Percentiles rank a stretch among this genome's conserved stretches.
These are phyloP conservation scores for Pyrenula massariospora DNA, from an alignment of 495 filamentous ascomycete genomes.

Conservation along the genomic window DNA sequence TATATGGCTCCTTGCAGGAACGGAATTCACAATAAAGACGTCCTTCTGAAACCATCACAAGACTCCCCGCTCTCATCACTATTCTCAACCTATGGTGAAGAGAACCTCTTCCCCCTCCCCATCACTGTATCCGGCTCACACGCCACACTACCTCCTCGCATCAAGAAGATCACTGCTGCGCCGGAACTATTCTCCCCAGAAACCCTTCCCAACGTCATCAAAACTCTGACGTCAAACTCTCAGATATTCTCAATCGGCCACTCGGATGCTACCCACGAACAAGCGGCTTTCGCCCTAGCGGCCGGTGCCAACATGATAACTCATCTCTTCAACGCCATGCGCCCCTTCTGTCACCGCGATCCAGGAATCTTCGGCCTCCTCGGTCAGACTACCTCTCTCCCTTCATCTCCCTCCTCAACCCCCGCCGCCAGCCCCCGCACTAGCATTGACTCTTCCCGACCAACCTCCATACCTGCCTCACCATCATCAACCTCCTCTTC, in stretches of 20 bases:
- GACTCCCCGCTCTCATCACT: constrained; percentile 26
- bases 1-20: constrained; percentile 64
- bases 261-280: constrained; percentile 66
- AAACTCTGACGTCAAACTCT: background rate
- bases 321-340: constrained; percentile 87
- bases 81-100: constrained; percentile 59
- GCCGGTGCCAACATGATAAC: constrained; percentile 74
- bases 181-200: constrained; percentile 43
- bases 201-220: background rate
- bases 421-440: constrained; percentile 20
- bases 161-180: constrained; percentile 72
- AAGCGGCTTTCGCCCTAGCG: constrained; percentile 52
- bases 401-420: background rate
- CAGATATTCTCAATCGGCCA: constrained; percentile 74
- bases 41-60: constrained; percentile 32
- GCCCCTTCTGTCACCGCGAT: constrained; percentile 71
- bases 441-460: constrained; percentile 52
- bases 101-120: constrained; percentile 35
- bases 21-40: constrained; percentile 58
- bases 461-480: constrained; percentile 50
- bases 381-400: constrained; percentile 26
- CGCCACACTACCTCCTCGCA: constrained; percentile 17
- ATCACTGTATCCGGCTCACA: background rate
- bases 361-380: constrained; percentile 75
- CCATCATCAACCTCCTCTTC: constrained; percentile 47